phyloP scores from a whole-genome alignment of 225 moss, liverwort and hornwort species.

The Antitrichia curtipendula region DNA sequence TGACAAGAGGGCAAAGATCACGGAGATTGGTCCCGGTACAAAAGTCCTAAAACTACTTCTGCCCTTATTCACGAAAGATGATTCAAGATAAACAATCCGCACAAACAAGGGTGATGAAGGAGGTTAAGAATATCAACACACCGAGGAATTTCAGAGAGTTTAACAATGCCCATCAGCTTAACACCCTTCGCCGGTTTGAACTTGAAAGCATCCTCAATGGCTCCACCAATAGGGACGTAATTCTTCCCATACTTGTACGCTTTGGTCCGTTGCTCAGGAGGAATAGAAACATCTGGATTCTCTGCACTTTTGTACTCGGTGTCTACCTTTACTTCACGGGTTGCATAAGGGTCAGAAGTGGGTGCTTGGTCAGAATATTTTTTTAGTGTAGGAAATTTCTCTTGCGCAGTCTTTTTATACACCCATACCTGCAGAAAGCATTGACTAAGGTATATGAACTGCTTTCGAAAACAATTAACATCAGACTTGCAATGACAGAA shows the following conservation, averaged over 20 bases:
- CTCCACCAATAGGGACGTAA: slow-evolving; percentile 61
- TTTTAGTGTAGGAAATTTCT: slow-evolving; percentile 70
- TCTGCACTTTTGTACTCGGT: slow-evolving; percentile 59
- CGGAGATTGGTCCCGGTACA: background rate
- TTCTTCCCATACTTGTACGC: slow-evolving; percentile 96
- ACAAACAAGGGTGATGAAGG: background rate
- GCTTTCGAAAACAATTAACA: background rate
- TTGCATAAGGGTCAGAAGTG: slow-evolving; percentile 27
- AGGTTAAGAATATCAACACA: slow-evolving; percentile 8
- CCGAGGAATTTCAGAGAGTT: slow-evolving; percentile 66
- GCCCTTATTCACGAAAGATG: background rate
- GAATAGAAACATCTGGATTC: slow-evolving; percentile 50
- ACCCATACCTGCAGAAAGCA: slow-evolving; percentile 69
- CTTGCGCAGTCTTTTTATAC: slow-evolving; percentile 80
- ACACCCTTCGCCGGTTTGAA: slow-evolving; percentile 77
- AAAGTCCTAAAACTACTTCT: background rate
- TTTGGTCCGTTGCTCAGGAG: slow-evolving; percentile 87
- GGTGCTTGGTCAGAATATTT: slow-evolving; percentile 70
- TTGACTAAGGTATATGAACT: background rate
- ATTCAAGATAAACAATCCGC: background rate
- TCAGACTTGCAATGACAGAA: background rate
- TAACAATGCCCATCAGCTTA: slow-evolving; percentile 70
- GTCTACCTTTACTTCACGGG: slow-evolving; percentile 59
- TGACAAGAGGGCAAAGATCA: background rate
- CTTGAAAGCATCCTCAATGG: slow-evolving; percentile 51